Evolutionary conservation across 495 filamentous ascomycete genomes (phyloP), one percentile per base, ranked within the genome.

Genomic region (Aspergillus kassunensis): DNA sequence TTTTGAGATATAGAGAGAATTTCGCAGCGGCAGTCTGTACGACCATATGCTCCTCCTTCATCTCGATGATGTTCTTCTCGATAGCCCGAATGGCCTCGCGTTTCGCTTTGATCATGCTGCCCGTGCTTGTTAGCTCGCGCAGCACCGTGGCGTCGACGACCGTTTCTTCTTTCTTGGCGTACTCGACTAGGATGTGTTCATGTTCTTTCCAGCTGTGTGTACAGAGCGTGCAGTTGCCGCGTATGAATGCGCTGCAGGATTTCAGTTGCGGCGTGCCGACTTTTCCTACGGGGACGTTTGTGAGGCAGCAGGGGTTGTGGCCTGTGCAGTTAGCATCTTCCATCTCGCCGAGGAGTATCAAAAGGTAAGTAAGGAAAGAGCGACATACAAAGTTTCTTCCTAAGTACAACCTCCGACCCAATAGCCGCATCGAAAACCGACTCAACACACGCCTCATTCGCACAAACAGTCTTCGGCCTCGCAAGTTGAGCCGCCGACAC

Each of bases 101-200:
- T 23, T 49, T 50, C 10, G 35, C 47, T n/a, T 41, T 30, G 25
- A 42, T 33, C 23, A 42, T 29, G 36, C 25, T 42, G 36, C 47
- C 47, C 3, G 37, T 50, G 2, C 36, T 50, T 7, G 15, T 31
- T 3, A 41, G 47, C 16, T 50, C 47, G 8, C 18, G 47, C 36
- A 31, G 35, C 25, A 50, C 47, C 1, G 6, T 31, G 15, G 35
- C 21, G 25, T 50, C 35, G 3, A 36, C 16, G 13, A 50, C 36
- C 3, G 47, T 50, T 33, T 50, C 36, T 6, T 31, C 25, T 24
- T 15, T 11, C 47, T 41, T 50, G n/a, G 47, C 25, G 24, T 50
- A 50, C 35, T 50, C 47, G 35, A 50, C 47, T 13, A 50, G 47
- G 10, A 50, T 50, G 47, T 50, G 47, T 13, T 41, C 47, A 36